Evolutionary conservation across 208 protist species (phyloP).

Genomic region (Crithidia brevicula): DNA sequence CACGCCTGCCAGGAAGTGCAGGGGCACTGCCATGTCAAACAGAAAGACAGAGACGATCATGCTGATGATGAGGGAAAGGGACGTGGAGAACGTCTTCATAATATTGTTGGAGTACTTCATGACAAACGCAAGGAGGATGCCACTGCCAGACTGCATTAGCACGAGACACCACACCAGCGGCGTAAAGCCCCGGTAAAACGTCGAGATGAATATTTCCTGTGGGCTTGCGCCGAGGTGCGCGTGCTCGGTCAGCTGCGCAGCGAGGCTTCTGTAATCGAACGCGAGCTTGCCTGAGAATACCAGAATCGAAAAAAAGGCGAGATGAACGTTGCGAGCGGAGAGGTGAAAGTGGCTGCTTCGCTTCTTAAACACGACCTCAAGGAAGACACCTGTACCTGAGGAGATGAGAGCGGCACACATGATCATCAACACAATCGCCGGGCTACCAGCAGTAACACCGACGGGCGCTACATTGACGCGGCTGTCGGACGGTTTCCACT

Average conservation of each 20-base stretch:
- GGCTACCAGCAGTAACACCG: background rate
- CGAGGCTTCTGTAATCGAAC: background rate
- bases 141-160: conserved; percentile 40
- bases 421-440: conserved; percentile 8
- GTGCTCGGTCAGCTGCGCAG: too few relatives aligned
- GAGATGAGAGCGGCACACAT: conserved; percentile 36
- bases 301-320: conserved; percentile 30
- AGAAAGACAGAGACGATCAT: conserved; percentile 29
- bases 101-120: conserved; percentile 70
- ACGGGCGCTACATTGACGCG: background rate
- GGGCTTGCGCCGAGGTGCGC: too few relatives aligned
- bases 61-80: conserved; percentile 33
- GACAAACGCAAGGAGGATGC: conserved; percentile 56
- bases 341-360: background rate
- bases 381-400: conserved; percentile 42
- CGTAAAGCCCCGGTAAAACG: conserved; percentile 48
- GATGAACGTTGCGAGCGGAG: conserved; percentile 32
- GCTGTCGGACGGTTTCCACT: background rate
- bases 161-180: conserved; percentile 41
- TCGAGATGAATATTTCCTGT: background rate
- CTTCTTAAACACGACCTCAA: conserved; percentile 58
- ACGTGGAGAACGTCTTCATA: conserved; percentile 57
- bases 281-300: conserved; percentile 1
- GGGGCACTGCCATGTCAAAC: conserved; percentile 18
- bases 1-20: conserved; percentile 21